These are phyloP conservation scores for Picea glauca DNA, from an alignment of 75 land plant species.

Conservation along the genomic window DNA sequence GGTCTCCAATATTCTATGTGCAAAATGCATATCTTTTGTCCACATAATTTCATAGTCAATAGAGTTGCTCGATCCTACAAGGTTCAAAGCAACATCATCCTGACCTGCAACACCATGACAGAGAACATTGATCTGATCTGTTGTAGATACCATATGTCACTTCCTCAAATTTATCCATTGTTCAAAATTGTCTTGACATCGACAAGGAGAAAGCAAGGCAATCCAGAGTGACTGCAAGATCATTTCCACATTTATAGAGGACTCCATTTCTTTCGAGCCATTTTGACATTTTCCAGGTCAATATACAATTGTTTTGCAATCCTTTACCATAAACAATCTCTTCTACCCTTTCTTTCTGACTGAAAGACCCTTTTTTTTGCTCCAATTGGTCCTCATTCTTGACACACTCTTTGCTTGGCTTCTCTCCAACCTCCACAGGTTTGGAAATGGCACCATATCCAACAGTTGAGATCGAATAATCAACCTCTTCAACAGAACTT, in stretches of 20 bases:
- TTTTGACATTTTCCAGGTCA: constrained; percentile 8
- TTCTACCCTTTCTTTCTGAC: neutral
- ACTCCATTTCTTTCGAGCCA: constrained; percentile 25
- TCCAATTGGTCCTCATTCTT: neutral
- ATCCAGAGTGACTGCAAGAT: neutral
- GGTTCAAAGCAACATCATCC: too few relatives aligned
- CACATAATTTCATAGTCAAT: too few relatives aligned
- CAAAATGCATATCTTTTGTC: too few relatives aligned
- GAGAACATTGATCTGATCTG: too few relatives aligned
- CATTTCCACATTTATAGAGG: neutral
- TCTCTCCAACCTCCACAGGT: neutral
- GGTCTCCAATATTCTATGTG: too few relatives aligned
- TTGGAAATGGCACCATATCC: neutral
- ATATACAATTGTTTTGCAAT: neutral
- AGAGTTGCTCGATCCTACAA: too few relatives aligned
- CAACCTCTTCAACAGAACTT: neutral
- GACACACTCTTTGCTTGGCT: neutral
- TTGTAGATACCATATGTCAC: too few relatives aligned
- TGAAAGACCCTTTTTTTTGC: neutral
- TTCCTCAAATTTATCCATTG: too few relatives aligned
- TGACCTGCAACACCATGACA: too few relatives aligned
- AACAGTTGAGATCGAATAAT: neutral
- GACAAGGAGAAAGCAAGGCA: neutral
- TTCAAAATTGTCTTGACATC: too few relatives aligned
- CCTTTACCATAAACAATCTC: neutral